Evolutionary conservation across 306 rosid genomes (phyloP).

Genomic region (Quercus glauca): DNA sequence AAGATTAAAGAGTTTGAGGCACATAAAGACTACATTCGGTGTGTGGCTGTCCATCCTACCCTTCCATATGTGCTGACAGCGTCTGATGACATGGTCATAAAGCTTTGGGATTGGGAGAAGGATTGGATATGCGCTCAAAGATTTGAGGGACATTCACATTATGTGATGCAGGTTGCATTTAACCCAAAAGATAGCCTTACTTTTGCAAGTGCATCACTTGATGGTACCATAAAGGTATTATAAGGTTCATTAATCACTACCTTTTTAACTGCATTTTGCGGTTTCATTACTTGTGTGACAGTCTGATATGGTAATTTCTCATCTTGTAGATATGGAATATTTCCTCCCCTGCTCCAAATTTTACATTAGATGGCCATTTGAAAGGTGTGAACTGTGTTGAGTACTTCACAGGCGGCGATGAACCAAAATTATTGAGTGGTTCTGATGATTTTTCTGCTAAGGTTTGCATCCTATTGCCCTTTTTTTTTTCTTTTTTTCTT

Average conservation of each 20-base stretch:
- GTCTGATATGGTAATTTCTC: neutral
- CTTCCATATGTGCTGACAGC: conserved; percentile 57
- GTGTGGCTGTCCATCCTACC: conserved; percentile 51
- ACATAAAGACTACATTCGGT: conserved; percentile 59
- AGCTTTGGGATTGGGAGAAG: conserved; percentile 63
- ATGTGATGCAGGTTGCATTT: conserved; percentile 66
- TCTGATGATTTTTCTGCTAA: conserved; percentile 57
- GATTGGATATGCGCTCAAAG: conserved; percentile 43
- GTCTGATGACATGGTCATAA: conserved; percentile 52
- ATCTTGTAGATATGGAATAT: conserved; percentile 49
- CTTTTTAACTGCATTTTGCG: neutral
- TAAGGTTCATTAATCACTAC: neutral
- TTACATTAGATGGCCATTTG: conserved; percentile 54
- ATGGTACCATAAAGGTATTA: conserved; percentile 55
- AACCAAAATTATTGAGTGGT: conserved; percentile 52
- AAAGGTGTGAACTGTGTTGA: conserved; percentile 59
- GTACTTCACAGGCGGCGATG: conserved; percentile 34
- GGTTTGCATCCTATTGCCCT: conserved; percentile 10
- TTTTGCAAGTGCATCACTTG: conserved; percentile 59
- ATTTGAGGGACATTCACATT: conserved; percentile 60
- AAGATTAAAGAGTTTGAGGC: conserved; percentile 48
- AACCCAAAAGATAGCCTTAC: conserved; percentile 35
- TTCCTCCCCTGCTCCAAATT: conserved; percentile 42
- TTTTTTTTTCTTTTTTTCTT: neutral
- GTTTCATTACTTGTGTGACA: too few relatives aligned